Base-by-base conservation (phyloP, 768 basidiomycete species). In the Multifurca ochricompacta region DNA sequence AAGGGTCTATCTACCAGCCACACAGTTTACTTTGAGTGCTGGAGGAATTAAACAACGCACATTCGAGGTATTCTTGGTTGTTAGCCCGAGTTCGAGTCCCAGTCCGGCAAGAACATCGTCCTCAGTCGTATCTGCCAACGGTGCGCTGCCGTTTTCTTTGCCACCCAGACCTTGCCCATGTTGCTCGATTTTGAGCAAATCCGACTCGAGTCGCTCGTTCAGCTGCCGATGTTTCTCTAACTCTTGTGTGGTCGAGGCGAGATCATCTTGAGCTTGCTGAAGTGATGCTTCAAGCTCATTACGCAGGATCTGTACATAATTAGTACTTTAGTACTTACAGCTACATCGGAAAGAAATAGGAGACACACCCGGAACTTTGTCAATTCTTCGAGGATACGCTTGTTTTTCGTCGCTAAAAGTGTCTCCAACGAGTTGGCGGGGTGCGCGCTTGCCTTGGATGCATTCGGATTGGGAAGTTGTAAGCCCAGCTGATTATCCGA, bases 401-500 rank as follows among this genome's bases (percentile, higher is more conserved):
- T 90, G 71, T 98, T 99, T 75, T 98, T 98, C 36, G 79, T 84
- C 4, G 93, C 91, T 31, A 99, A 78, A 4, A 98, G 81, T 30
- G 82, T 82, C 68, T 99, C 95, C 1, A 99, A 78, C 0, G 93
- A 91, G 66, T 85, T 85, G 23, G 83, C 87, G 19, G 80, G 81
- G 42, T 85, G 80, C 1, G 71, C 76, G 60, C 87, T 90, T 19
- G 83, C 81, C 67, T 92, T 92, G 57, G 82, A 81, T 6, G 91
- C 85, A 61, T 95, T 94, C 1, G 95, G 93, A 66, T 93, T 82
- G 0, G 94, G 94, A 30, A 97, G 75, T 28, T 79, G 79, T 10
- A 90, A 60, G 3, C 76, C 81, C n/a, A 74, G 66, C 18, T 77
- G 74, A 42, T 71, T 66, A 6, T 53, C 63, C 61, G 34, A 56